Evolutionary conservation across 805 yeast species (phyloP).

Genomic region (Tetrapisispora iriomotensis): DNA sequence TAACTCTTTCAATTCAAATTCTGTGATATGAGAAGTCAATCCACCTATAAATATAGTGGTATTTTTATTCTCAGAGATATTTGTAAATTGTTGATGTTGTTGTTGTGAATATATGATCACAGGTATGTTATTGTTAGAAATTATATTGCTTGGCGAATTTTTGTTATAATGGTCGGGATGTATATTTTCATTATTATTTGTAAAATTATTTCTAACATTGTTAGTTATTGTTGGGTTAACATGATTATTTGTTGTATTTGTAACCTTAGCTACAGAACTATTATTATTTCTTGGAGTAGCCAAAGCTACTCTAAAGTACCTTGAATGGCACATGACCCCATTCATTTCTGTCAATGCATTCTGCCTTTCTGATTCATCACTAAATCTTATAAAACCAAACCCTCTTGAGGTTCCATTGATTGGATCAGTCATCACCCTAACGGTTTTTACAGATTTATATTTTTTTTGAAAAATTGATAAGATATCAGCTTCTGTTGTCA

Average conservation of each 20-base stretch:
- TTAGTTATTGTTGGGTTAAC: neutral
- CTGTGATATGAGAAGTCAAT: slow-evolving; percentile 49
- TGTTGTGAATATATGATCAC: slow-evolving; percentile 2
- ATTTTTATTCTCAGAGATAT: neutral
- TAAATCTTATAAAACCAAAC: slow-evolving; percentile 72
- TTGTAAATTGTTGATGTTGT: neutral
- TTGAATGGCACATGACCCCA: slow-evolving; percentile 71
- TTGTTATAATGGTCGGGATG: neutral
- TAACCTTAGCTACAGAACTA: neutral
- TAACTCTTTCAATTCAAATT: slow-evolving; percentile 47
- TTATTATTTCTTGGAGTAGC: slow-evolving; percentile 60
- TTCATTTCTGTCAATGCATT: slow-evolving; percentile 66
- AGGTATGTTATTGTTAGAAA: neutral
- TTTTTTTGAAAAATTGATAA: slow-evolving; percentile 60
- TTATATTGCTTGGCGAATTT: too few species aligned
- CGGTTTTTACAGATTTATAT: slow-evolving; percentile 62
- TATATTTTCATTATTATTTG: slow-evolving; percentile 9
- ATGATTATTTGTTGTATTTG: neutral
- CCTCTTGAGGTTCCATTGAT: slow-evolving; percentile 68
- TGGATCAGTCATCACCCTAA: slow-evolving; percentile 80
- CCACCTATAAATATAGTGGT: slow-evolving; percentile 75
- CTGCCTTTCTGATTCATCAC: slow-evolving; percentile 58
- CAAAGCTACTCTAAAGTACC: slow-evolving; percentile 65
- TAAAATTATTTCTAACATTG: neutral
- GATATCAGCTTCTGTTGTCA: slow-evolving; percentile 72